Base-by-base conservation (phyloP, 2,329 filamentous ascomycete species). In the Hypoxylon sp. region DNA sequence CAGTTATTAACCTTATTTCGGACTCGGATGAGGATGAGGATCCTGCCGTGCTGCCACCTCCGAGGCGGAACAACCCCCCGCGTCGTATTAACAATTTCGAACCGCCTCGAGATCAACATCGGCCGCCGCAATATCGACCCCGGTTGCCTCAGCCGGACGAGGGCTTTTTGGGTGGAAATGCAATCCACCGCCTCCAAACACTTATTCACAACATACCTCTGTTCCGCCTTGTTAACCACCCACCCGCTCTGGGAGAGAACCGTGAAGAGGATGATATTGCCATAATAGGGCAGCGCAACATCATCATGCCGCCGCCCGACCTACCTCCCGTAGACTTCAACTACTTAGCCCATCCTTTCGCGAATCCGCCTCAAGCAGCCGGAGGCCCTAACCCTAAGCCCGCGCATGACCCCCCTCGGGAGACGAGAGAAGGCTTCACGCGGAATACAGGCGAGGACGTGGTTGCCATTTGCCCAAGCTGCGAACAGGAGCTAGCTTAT, bases 401-500 rank as follows among this genome's bases (percentile, higher is more conserved):
- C n/a, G 77, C 12, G 71, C 87, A 95, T 76, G 86, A 90, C 45
- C 83, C 90, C 0, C 90, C 91, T 0, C 82, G 84, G n/a, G 80
- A 88, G 0, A 83, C 92, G 0, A 85, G 86, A 5, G 81, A 88
- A n/a, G 95, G 94, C 0, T 98, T 96, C 74, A 97, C 92, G 0
- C 85, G 94, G 63, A 88, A 88, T 51, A 91, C 92, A 0, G 86
- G 82, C 39, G 90, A 93, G 34, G 88, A 93, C 14, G 86, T 91
- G 37, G 83, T 91, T 0, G 85, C 95, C 2, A 84, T 97, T 0
- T 99, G 96, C 76, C 92, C 95, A 0, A 92, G 92, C 63, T 99
- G 96, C 73, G 90, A 91, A 16, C 86, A 92, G 63, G 95, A 98
- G 79, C 81, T 99, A 14, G 91, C 93, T 5, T 88, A 90, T 53